Evolutionary conservation across 371 early-diverging fungal species (phyloP), one percentile per base, ranked within the genome.

Genomic region (Enteropsectra breve): DNA sequence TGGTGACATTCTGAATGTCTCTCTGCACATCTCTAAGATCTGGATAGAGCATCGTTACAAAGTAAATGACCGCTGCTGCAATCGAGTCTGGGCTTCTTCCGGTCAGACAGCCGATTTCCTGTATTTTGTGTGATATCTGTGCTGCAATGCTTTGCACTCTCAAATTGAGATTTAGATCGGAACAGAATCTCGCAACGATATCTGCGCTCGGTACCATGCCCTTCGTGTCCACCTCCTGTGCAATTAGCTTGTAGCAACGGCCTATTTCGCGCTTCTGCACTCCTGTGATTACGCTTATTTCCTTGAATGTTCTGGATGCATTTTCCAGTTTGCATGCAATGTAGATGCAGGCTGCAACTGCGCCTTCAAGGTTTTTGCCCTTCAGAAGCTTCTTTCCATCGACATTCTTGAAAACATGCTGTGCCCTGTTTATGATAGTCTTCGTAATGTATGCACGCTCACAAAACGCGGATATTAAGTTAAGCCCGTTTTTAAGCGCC

Each of bases 331-430:
- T 84, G 79, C 94, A 94, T 5, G 94, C 98, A 64, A 94, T 86
- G 66, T 89, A 91, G 69, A 97, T 88, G 77, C 93, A 93, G 0
- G 93, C 92, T 1, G 93, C 95, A 76, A 91, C 88, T 58, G 94
- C 84, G 11, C 87, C 88, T 64, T 93, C 90, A 45, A 84, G 84
- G 26, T 85, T 85, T 80, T 93, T 94, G 45, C 92, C 90, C 46
- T 86, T 84, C 23, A 90, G 75, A 36, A 90, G 63, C 71, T 91
- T 90, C 48, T 89, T 89, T 55, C 90, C 89, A 37, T 83, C 82
- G 11, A 83, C 84, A 30, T 60, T 75, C 76, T 91, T 92, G 80
- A 89, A 96, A 28, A 92, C 79, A 75, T 90, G 89, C 76, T 94
- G 96, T 38, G 97, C 93, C 26, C 87, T 84, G 74, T 94, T 93